These are phyloP conservation scores for Bombardia bombarda DNA, from an alignment of 495 filamentous ascomycete species.

Conservation along the genomic window DNA sequence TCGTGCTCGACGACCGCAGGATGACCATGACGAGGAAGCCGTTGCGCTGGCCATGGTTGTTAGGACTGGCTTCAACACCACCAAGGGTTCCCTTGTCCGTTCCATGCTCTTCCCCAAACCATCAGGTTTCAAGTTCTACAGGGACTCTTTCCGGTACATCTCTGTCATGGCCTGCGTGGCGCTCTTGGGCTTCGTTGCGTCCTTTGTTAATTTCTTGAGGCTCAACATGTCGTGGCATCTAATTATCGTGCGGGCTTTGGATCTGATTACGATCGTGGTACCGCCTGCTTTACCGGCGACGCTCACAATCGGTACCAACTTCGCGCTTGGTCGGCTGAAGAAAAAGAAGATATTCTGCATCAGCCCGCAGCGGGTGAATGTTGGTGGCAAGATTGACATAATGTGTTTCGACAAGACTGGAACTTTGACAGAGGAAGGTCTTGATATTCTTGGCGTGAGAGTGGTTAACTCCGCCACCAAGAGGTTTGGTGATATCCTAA, in stretches of 20 bases:
- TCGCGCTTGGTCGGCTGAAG: constrained; percentile 80
- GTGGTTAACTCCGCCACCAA: constrained; percentile 58
- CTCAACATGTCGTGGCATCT: constrained; percentile 76
- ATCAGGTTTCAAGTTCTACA: constrained; percentile 95
- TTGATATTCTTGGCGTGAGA: constrained; percentile 87
- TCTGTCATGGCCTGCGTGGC: constrained; percentile 94
- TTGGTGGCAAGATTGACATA: constrained; percentile 90
- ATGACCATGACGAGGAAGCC: constrained; percentile 74
- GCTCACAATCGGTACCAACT: constrained; percentile 91
- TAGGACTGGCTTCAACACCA: constrained; percentile 93
- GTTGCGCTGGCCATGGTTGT: constrained; percentile 87
- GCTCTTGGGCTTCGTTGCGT: constrained; percentile 76
- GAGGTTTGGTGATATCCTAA: constrained; percentile 41
- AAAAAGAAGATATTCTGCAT: constrained; percentile 92
- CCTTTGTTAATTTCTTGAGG: constrained; percentile 85
- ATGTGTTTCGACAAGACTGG: constrained; percentile 99
- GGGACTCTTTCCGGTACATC: constrained; percentile 96
- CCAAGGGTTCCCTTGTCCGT: constrained; percentile 89
- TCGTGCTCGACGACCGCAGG: constrained; percentile 78
- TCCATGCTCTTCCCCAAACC: constrained; percentile 99
- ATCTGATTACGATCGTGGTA: constrained; percentile 96
- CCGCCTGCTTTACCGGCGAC: constrained; percentile 96
- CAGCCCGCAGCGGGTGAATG: constrained; percentile 91
- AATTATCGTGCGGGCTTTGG: constrained; percentile 84
- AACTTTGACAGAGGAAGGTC: constrained; percentile 91